Evolutionary conservation across 1,284 basidiomycete species (phyloP).

Genomic region (Marasmius fiardii): DNA sequence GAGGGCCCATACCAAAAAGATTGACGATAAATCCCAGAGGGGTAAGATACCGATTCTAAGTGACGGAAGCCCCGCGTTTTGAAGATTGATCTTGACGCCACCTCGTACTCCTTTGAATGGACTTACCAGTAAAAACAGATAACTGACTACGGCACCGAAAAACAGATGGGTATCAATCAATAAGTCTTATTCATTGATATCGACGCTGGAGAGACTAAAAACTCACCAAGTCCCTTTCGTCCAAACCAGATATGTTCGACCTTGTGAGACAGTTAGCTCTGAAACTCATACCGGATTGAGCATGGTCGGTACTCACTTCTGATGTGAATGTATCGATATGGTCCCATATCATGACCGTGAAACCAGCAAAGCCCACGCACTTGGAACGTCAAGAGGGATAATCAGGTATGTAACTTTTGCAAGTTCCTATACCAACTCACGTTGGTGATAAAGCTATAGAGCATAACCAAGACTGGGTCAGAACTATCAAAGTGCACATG

Average conservation of each 20-base stretch:
- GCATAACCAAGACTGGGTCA: background rate
- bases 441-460: background rate
- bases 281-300: background rate
- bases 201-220: background rate
- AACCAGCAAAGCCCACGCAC: conserved; percentile 37
- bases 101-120: background rate
- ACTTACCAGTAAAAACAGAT: conserved; percentile 46
- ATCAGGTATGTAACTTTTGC: background rate
- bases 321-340: conserved; percentile 21
- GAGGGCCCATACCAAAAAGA: conserved; percentile 34
- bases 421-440: background rate
- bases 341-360: conserved; percentile 35
- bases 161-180: background rate
- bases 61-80: too few relatives aligned
- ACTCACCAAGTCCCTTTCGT: conserved; percentile 41
- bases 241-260: conserved; percentile 50
- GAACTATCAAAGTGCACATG: background rate
- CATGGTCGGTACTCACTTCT: conserved; percentile 14
- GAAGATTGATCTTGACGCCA: background rate
- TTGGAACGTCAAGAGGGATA: conserved; percentile 15
- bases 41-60: conserved; percentile 47
- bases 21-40: conserved; percentile 49
- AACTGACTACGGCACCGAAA: conserved; percentile 36
- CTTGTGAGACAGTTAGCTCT: conserved; percentile 19
- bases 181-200: background rate